Evolutionary conservation across 176 grass and related monocot species (phyloP), one percentile per base, ranked within the genome.

Genomic region (Lolium perenne): DNA sequence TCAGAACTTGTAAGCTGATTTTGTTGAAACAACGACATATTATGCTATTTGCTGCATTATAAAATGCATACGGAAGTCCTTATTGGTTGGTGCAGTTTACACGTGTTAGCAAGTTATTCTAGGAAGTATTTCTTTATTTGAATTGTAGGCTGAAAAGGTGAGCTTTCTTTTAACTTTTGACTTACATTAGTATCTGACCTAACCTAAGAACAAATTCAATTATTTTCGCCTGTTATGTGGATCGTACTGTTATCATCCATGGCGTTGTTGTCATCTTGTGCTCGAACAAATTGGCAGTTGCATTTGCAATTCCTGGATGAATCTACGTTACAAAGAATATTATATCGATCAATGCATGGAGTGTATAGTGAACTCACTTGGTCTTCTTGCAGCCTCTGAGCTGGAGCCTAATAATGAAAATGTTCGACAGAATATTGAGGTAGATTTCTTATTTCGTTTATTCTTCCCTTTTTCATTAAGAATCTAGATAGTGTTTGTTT

Each of bases 381-480:
- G n/a, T 85, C 51, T 68, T 38, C 22, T 83, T 84, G 80, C 80
- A 94, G 89, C 92, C 32, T 85, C 79, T 65, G 67, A 69, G 56
- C 89, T 97, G 77, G 95, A 97, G 86, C 92, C 95, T 78, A 78
- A 59, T 70, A 97, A 94, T 80, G 84, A 86, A 78, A 94, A 85
- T 87, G 78, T 97, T 69, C 70, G 45, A 67, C 86, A 91, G 86
- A 97, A 97, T 83, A 91, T 97, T 58, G 83, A 94, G 92, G 95
- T 97, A 86, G 46, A 22, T 1, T n/a, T 92, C 6, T 63, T 77
- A 50, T 13, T 83, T 25, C 38, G 29, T 9, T 59, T 43, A 38
- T 20, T 29, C 15, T 29, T 32, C 14, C 48, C 26, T 8, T 83
- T 90, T 57, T 47, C 38, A 35, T 48, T 67, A 49, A 25, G 38